These are phyloP conservation scores for Trichophyton benhamiae DNA, from an alignment of 2,329 filamentous ascomycete genomes.

Conservation along the genomic window DNA sequence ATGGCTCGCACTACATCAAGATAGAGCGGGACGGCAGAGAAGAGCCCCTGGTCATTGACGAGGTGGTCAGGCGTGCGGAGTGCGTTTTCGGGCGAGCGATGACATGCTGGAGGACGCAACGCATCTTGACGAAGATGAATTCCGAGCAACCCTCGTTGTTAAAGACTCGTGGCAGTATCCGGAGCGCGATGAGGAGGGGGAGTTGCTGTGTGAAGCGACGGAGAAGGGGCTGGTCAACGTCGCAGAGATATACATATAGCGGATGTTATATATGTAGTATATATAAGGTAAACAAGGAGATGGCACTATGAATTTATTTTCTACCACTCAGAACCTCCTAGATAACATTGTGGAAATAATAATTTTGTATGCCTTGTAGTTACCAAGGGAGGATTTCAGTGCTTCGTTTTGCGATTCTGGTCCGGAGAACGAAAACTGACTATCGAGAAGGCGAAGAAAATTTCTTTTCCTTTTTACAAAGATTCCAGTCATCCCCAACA, in stretches of 20 bases:
- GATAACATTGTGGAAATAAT: too few species aligned
- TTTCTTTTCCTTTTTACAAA: too few species aligned
- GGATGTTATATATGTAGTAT: too few species aligned
- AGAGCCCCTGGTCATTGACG: constrained; percentile 33
- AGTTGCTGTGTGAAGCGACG: constrained; percentile 17
- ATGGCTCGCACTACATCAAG: constrained; percentile 4
- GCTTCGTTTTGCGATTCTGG: too few species aligned
- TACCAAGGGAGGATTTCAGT: too few species aligned
- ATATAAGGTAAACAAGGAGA: too few species aligned
- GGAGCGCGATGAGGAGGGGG: constrained; percentile 20
- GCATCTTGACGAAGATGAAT: constrained; percentile 16
- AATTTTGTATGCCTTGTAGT: too few species aligned
- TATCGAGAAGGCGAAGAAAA: too few species aligned
- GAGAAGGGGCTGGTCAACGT: constrained; percentile 21
- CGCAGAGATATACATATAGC: neutral
- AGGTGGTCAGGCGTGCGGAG: constrained; percentile 21
- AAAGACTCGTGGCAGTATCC: constrained; percentile 22
- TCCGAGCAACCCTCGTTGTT: constrained; percentile 1
- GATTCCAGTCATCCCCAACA: too few species aligned
- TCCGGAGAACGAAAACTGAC: too few species aligned
- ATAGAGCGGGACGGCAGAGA: constrained; percentile 13
- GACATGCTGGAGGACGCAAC: constrained; percentile 36
- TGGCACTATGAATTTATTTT: too few species aligned
- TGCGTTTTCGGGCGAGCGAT: constrained; percentile 32
- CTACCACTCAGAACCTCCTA: too few species aligned